These are phyloP conservation scores for Mortierella sp. DNA, from an alignment of 371 early-diverging fungal genomes.

Conservation along the genomic window DNA sequence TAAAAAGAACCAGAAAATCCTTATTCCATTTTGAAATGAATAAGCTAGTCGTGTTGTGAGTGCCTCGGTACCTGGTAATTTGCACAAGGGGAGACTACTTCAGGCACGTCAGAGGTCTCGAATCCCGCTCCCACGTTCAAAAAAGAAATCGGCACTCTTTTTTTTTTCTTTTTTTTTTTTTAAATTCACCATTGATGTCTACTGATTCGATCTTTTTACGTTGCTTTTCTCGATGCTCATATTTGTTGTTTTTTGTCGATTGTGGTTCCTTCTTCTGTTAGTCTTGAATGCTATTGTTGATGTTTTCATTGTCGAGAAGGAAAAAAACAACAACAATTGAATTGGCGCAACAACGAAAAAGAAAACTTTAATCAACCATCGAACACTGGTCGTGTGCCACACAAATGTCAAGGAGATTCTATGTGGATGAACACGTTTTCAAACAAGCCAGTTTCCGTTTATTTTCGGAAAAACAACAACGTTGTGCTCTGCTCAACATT, in stretches of 20 bases:
- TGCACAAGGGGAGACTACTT: neutral
- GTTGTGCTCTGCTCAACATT: neutral
- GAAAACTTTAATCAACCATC: neutral
- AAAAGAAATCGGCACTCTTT: no score
- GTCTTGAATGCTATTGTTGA: neutral
- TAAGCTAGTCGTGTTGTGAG: neutral
- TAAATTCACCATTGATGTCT: no score
- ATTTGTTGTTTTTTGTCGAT: neutral
- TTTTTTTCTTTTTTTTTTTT: no score
- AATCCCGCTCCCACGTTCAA: neutral
- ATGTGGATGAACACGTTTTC: constrained; percentile 7
- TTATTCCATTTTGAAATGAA: constrained; percentile 5
- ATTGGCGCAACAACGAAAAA: neutral
- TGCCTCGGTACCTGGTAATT: constrained; percentile 1
- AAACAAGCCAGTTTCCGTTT: neutral
- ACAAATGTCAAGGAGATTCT: neutral
- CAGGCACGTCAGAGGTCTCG: neutral
- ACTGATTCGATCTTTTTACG: neutral
- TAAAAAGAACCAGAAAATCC: neutral
- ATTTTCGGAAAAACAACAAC: constrained; percentile 12
- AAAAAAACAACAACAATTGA: neutral
- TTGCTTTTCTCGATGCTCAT: neutral
- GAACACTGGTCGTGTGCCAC: constrained; percentile 10
- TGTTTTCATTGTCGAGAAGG: neutral
- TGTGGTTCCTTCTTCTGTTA: neutral